These are phyloP conservation scores for Mycena floridula DNA, from an alignment of 768 basidiomycete genomes.

Conservation along the genomic window DNA sequence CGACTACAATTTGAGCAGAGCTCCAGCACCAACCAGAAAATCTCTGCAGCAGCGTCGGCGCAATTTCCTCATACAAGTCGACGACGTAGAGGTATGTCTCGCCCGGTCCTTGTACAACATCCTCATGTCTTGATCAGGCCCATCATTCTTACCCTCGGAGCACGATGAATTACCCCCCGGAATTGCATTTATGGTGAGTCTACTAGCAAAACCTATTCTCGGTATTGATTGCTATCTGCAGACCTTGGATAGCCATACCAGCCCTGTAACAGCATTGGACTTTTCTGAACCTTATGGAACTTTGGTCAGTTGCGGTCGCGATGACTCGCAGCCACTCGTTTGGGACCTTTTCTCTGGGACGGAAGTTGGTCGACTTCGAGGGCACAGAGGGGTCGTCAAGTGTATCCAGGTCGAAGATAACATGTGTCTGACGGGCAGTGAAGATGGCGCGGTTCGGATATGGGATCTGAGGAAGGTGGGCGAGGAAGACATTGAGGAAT, in stretches of 20 bases:
- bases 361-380: slow-evolving; percentile 78
- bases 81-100: slow-evolving; percentile 52
- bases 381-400: slow-evolving; percentile 79
- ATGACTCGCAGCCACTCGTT: slow-evolving; percentile 82
- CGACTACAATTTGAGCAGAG: slow-evolving; percentile 67
- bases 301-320: slow-evolving; percentile 81
- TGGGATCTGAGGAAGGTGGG: slow-evolving; percentile 91
- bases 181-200: slow-evolving; percentile 94
- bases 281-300: slow-evolving; percentile 96
- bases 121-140: slow-evolving; percentile 42
- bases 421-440: slow-evolving; percentile 85
- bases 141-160: slow-evolving; percentile 94
- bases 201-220: slow-evolving; percentile 2
- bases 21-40: slow-evolving; percentile 5
- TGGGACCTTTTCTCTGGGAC: slow-evolving; percentile 93
- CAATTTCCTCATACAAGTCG: slow-evolving; percentile 49
- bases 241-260: slow-evolving; percentile 78
- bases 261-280: slow-evolving; percentile 84
- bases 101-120: neutral
- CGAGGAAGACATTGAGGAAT: slow-evolving; percentile 52
- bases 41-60: slow-evolving; percentile 5
- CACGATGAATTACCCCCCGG: slow-evolving; percentile 93
- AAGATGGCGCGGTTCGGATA: slow-evolving; percentile 76
- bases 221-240: slow-evolving; percentile 23
- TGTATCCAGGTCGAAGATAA: slow-evolving; percentile 90